phyloP scores from a whole-genome alignment of 805 yeast species.

The Lachancea fermentati region DNA sequence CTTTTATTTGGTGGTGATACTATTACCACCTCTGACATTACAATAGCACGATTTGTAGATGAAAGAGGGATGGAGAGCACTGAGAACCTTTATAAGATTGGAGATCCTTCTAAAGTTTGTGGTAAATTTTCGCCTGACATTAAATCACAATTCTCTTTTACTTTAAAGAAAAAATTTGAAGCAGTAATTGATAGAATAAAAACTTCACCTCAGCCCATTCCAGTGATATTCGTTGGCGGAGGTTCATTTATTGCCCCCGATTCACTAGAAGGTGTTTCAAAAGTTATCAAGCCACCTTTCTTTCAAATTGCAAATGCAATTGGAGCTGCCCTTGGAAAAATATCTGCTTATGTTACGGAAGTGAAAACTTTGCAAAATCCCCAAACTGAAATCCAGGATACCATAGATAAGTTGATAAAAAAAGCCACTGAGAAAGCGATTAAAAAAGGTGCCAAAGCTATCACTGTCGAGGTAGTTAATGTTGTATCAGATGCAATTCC shows the following conservation, averaged over 20 bases:
- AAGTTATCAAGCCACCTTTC: constrained; percentile 38
- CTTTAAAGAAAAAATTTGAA: constrained; percentile 33
- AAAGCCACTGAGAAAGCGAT: constrained; percentile 22
- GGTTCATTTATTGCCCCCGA: constrained; percentile 44
- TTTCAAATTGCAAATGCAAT: constrained; percentile 45
- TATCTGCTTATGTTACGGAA: constrained; percentile 29
- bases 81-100: constrained; percentile 20
- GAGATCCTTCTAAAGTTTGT: constrained; percentile 24
- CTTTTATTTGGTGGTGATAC: constrained; percentile 40
- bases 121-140: constrained; percentile 14
- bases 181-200: constrained; percentile 40
- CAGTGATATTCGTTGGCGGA: constrained; percentile 45
- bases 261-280: constrained; percentile 37
- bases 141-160: constrained; percentile 11
- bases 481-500: constrained; percentile 29
- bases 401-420: constrained; percentile 18
- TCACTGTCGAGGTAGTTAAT: constrained; percentile 26
- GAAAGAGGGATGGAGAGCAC: constrained; percentile 9
- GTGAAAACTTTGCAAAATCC: constrained; percentile 20
- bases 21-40: constrained; percentile 38
- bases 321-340: constrained; percentile 45
- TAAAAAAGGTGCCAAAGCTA: constrained; percentile 24
- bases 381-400: constrained; percentile 14
- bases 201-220: constrained; percentile 39
- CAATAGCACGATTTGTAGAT: constrained; percentile 18